Evolutionary conservation across 345 rosid genomes (phyloP), one percentile per base, ranked within the genome.

Genomic region (Rhizophora apiculata): DNA sequence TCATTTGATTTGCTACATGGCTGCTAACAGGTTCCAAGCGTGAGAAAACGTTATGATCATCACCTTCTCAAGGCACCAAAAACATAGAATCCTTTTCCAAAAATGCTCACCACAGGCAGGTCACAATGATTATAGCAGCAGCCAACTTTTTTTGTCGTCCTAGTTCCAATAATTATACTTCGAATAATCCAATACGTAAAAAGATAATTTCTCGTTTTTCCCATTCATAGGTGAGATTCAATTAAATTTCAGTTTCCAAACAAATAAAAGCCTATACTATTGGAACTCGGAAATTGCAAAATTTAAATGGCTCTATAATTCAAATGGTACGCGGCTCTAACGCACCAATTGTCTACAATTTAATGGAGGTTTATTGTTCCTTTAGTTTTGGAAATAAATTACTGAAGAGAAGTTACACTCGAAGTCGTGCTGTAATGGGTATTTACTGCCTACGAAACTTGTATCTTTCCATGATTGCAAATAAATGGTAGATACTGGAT

Each of bases 381-480:
- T 3, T 34, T 32, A 52, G 49, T 31, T 52, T 21, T 32, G 26
- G 60, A 53, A 53, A 65, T 65, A n/a, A 65, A 65, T 65, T 30
- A 31, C 49, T 13, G 60, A 32, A 6, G 24, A 27, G 69, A 30
- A 32, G 61, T 66, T 66, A 55, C 30, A 54, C 29, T 53, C 18
- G 18, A 43, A 43, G 49, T 51, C 8, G 32, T 64, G 56, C 49
- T 3, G 13, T n/a, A 2, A 26, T 37, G 43, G 6, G 48, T 15
- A 24, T 13, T 43, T 11, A 10, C 16, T 43, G 48, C 16, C 48
- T 43, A 16, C 48, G 16, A 43, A 43, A 63, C 27, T 63, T 39
- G 24, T 19, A 3, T 2, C 29, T 24, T 55, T 53, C 48, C 20
- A 26, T 52, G 53, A 52, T 52, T 52, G 46, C 54, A 19, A 52